phyloP scores from a whole-genome alignment of 75 land plant genomes.

The Larix kaempferi region DNA sequence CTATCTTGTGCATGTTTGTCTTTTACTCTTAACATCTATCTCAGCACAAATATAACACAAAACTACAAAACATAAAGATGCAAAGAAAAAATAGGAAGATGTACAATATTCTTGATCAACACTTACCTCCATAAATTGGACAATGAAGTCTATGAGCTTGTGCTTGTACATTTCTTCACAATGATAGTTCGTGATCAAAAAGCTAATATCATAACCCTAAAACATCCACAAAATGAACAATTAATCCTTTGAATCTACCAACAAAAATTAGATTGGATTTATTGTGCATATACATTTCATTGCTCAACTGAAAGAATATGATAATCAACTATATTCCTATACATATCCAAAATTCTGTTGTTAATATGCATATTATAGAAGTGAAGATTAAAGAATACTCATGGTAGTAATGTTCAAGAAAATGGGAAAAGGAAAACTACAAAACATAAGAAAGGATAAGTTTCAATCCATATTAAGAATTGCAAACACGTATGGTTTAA shows the following conservation, averaged over 20 bases:
- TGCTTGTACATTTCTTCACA: constrained; percentile 98
- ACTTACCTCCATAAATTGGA: constrained; percentile 93
- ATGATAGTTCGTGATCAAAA: constrained; percentile 93
- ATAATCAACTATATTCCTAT: no score
- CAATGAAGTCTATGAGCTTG: constrained; percentile 94
- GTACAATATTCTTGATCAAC: not conserved
- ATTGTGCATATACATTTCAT: not conserved
- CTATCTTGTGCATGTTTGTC: not conserved
- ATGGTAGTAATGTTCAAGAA: not conserved
- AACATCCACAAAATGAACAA: constrained; percentile 5
- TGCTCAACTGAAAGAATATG: not conserved
- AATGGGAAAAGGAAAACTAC: not conserved
- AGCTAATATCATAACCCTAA: constrained; percentile 99
- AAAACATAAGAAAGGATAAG: not conserved
- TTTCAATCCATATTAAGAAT: not conserved
- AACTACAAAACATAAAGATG: not conserved
- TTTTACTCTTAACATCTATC: no score
- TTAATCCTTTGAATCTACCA: not conserved
- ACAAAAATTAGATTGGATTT: not conserved
- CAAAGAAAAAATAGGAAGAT: not conserved
- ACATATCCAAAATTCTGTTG: no score
- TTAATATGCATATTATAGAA: no score
- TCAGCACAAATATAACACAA: no score
- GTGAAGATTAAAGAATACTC: not conserved
- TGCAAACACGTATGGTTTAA: not conserved